These are phyloP conservation scores for Ophiostoma montium DNA, from an alignment of 2,329 filamentous ascomycete genomes.

Conservation along the genomic window DNA sequence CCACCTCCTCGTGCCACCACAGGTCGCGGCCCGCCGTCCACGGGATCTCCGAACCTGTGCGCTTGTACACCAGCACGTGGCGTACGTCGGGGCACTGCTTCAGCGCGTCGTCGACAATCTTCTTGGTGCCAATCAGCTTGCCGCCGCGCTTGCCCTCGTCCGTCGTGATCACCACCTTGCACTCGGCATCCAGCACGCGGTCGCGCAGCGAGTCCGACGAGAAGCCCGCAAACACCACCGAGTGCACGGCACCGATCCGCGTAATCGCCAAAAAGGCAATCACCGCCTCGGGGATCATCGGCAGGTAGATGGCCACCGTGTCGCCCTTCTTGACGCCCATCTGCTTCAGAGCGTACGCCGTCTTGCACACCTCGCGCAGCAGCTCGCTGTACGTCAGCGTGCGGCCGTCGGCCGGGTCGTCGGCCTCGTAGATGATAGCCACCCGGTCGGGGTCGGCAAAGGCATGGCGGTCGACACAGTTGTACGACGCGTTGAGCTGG, in stretches of 20 bases:
- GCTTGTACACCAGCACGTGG: slow-evolving; percentile 82
- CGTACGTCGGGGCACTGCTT: slow-evolving; percentile 87
- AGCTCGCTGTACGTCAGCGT: slow-evolving; percentile 89
- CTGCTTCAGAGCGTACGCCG: slow-evolving; percentile 78
- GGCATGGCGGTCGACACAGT: slow-evolving; percentile 95
- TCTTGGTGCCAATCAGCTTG: slow-evolving; percentile 95
- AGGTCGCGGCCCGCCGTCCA: slow-evolving; percentile 79
- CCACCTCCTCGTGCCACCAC: slow-evolving; percentile 98
- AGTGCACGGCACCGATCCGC: slow-evolving; percentile 91
- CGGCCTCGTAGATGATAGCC: slow-evolving; percentile 97
- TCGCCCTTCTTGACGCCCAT: slow-evolving; percentile 97
- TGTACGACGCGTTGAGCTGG: slow-evolving; percentile 87
- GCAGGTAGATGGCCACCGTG: slow-evolving; percentile 91
- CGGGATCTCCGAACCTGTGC: slow-evolving; percentile 83
- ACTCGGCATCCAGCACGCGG: slow-evolving; percentile 79
- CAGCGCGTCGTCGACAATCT: slow-evolving; percentile 94
- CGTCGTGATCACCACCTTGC: slow-evolving; percentile 88
- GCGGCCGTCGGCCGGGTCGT: slow-evolving; percentile 76
- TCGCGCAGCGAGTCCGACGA: slow-evolving; percentile 92
- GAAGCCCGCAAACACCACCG: slow-evolving; percentile 95
- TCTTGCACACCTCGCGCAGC: slow-evolving; percentile 76
- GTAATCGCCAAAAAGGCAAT: slow-evolving; percentile 82
- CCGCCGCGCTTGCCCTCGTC: slow-evolving; percentile 97
- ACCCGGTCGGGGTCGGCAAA: slow-evolving; percentile 84
- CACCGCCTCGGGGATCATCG: slow-evolving; percentile 96